Evolutionary conservation across 768 basidiomycete species (phyloP).

Genomic region (Lactifluus rugatus): DNA sequence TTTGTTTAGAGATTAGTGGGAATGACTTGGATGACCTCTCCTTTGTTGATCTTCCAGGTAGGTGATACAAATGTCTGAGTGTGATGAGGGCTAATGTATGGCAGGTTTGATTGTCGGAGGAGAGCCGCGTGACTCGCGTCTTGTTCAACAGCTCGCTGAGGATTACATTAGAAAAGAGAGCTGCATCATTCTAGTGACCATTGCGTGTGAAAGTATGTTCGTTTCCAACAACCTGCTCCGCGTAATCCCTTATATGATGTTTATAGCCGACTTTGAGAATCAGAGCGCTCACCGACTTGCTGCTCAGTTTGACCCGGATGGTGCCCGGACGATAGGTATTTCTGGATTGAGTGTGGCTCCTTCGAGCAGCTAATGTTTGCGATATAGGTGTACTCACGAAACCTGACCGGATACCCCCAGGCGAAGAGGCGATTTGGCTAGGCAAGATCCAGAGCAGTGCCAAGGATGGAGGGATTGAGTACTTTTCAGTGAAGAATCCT

Average conservation of each 20-base stretch:
- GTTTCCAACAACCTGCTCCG: not conserved
- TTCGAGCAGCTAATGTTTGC: not conserved
- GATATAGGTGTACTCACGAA: conserved; percentile 10
- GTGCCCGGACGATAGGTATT: conserved; percentile 61
- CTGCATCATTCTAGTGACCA: conserved; percentile 51
- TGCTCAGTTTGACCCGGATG: conserved; percentile 48
- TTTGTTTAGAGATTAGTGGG: conserved; percentile 32
- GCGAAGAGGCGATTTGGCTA: conserved; percentile 13
- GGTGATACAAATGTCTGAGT: not conserved
- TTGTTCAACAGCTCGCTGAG: conserved; percentile 48
- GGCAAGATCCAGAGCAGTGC: conserved; percentile 1
- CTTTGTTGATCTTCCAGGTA: conserved; percentile 35
- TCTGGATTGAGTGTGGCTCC: not conserved
- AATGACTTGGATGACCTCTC: conserved; percentile 32
- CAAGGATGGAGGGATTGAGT: conserved; percentile 1
- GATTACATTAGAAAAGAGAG: conserved; percentile 53
- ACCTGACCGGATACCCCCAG: conserved; percentile 10
- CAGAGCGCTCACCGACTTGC: conserved; percentile 65
- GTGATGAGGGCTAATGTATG: not conserved
- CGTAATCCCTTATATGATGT: not conserved
- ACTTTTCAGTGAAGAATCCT: conserved; percentile 19
- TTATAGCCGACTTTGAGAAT: conserved; percentile 67
- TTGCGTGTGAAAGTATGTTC: conserved; percentile 54
- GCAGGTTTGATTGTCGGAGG: conserved; percentile 50
- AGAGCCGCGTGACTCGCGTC: conserved; percentile 45